Evolutionary conservation across 169 alveolate species (phyloP).

Genomic region (Theileria orientalis): DNA sequence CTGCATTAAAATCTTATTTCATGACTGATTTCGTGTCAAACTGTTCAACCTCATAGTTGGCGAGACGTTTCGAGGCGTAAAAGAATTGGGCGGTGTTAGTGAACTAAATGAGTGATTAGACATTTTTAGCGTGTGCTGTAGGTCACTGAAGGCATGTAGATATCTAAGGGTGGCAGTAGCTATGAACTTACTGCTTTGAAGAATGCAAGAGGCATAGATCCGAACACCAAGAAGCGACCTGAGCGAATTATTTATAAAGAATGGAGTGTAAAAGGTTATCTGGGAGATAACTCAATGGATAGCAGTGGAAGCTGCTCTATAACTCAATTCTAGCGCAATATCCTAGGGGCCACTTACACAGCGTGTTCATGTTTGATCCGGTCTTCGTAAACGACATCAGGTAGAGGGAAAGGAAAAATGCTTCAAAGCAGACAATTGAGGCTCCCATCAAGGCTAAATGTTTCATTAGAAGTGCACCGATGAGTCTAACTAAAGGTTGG

Average conservation of each 20-base stretch:
- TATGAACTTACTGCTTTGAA: conserved; percentile 12
- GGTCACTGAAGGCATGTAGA: not conserved
- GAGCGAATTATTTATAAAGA: not conserved
- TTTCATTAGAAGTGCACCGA: not conserved
- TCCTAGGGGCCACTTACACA: conserved; percentile 4
- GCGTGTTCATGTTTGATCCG: not conserved
- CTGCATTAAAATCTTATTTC: no score
- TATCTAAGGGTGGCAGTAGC: not conserved
- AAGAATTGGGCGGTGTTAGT: conserved; percentile 15
- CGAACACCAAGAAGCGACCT: conserved; percentile 4
- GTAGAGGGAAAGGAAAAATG: conserved; percentile 7
- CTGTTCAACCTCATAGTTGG: conserved; percentile 8
- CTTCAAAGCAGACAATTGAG: conserved; percentile 11
- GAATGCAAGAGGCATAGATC: conserved; percentile 8
- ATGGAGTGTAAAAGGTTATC: no score
- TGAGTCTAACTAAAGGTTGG: not conserved
- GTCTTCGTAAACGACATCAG: not conserved
- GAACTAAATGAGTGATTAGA: not conserved
- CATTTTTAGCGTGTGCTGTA: not conserved
- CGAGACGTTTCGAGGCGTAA: conserved; percentile 9
- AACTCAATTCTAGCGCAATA: no score
- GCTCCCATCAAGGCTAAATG: conserved; percentile 25
- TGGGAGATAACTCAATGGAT: no score
- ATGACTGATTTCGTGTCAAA: not conserved
- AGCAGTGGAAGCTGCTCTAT: no score